A percentile compares a stretch with the other conserved stretches of the same genome.
Evolutionary conservation across 2,329 filamentous ascomycete genomes (phyloP).

Genomic region (Verticillium alfalfae): DNA sequence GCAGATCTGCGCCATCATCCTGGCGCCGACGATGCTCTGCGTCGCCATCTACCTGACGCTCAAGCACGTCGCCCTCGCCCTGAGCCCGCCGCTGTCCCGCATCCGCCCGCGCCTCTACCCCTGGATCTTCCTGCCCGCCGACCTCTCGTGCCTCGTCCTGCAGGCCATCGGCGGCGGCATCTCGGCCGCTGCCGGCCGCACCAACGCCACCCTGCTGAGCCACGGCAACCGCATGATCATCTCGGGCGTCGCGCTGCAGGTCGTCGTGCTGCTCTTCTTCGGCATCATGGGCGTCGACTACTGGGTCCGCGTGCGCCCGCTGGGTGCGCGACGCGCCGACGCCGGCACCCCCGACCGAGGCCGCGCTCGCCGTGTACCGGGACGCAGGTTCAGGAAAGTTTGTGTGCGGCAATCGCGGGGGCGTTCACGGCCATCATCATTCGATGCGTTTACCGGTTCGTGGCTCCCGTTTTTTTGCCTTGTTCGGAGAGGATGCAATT

Average conservation of each 20-base stretch:
- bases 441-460: constrained; percentile 51
- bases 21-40: constrained; percentile 55
- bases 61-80: constrained; percentile 48
- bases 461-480: too few relatives aligned
- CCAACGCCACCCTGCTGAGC: constrained; percentile 30
- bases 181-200: constrained; percentile 40
- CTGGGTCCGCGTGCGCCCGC: constrained; percentile 30
- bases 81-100: constrained; percentile 44
- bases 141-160: constrained; percentile 51
- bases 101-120: constrained; percentile 47
- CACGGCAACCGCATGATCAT: constrained; percentile 47
- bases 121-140: constrained; percentile 53
- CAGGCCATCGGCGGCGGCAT: constrained; percentile 54
- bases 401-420: constrained; percentile 30
- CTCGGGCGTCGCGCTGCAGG: constrained; percentile 48
- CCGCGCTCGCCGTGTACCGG: constrained; percentile 30
- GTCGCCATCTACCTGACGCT: constrained; percentile 60
- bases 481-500: constrained; percentile 4
- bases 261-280: constrained; percentile 41
- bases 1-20: constrained; percentile 54
- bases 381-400: constrained; percentile 39
- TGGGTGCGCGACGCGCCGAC: constrained; percentile 25
- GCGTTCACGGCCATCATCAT: constrained; percentile 41
- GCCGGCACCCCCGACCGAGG: constrained; percentile 17
- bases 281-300: constrained; percentile 39